Conservation (phyloP, 23 red algal genomes). For the Gracilaria gracilis region DNA sequence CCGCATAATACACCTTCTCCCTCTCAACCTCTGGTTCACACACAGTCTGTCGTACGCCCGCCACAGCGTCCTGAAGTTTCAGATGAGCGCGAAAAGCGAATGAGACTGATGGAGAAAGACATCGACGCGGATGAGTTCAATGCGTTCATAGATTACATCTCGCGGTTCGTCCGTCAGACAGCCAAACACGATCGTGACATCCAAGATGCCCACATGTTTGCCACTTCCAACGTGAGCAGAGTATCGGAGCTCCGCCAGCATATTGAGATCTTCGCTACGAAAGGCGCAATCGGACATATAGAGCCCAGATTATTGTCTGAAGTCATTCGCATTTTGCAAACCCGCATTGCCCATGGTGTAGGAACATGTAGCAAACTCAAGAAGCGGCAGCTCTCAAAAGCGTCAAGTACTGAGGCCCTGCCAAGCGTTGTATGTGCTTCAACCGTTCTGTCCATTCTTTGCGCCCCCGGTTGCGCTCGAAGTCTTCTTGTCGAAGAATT, state of each 20-base stretch:
- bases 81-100: slow-evolving; percentile 37
- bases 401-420: not conserved
- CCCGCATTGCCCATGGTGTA: slow-evolving; percentile 1
- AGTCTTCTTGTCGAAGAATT: slow-evolving; percentile 54
- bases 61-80: slow-evolving; percentile 6
- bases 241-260: slow-evolving; percentile 24
- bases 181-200: not conserved
- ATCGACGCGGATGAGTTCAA: slow-evolving; percentile 17
- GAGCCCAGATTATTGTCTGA: slow-evolving; percentile 28
- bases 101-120: slow-evolving; percentile 31
- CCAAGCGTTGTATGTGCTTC: slow-evolving; percentile 33
- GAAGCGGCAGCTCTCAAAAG: not conserved
- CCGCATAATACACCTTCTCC: not conserved
- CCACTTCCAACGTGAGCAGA: slow-evolving; percentile 39
- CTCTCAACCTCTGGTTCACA: not conserved
- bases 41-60: not conserved
- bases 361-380: not conserved
- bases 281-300: slow-evolving; percentile 20
- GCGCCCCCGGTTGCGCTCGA: slow-evolving; percentile 31
- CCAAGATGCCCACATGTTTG: not conserved
- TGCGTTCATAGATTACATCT: slow-evolving; percentile 28
- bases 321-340: slow-evolving; percentile 42
- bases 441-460: slow-evolving; percentile 53
- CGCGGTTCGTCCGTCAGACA: slow-evolving; percentile 8
- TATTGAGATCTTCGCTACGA: slow-evolving; percentile 12